These are phyloP conservation scores for Suhomyces bolitotheri DNA, from an alignment of 1,139 yeast genomes.

Conservation along the genomic window DNA sequence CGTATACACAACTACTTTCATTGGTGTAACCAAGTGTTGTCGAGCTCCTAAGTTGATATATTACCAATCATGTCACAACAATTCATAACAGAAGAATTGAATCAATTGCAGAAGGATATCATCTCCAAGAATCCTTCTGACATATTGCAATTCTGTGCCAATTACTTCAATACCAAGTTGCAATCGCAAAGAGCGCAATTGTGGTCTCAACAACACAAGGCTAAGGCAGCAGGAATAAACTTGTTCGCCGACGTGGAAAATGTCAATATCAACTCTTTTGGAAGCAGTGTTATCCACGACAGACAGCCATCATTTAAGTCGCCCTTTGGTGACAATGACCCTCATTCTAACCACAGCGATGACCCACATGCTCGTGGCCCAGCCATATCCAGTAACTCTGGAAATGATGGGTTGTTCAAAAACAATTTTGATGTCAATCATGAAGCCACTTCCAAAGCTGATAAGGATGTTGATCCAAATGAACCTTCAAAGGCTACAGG, in stretches of 20 bases:
- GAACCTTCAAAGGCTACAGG: constrained; percentile 24
- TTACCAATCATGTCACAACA: constrained; percentile 16
- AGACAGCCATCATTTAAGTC: constrained; percentile 59
- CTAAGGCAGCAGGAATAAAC: constrained; percentile 53
- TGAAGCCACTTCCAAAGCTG: constrained; percentile 21
- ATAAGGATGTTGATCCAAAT: constrained; percentile 32
- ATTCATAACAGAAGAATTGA: constrained; percentile 47
- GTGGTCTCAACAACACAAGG: constrained; percentile 54
- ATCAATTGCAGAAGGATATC: constrained; percentile 63
- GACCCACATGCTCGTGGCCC: constrained; percentile 19
- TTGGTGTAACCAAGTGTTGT: no score
- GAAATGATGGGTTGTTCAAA: constrained; percentile 40
- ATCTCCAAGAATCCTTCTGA: constrained; percentile 64
- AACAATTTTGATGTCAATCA: constrained; percentile 45
- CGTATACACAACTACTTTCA: no score
- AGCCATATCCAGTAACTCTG: constrained; percentile 9
- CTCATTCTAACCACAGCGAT: constrained; percentile 45
- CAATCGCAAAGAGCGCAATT: constrained; percentile 59
- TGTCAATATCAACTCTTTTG: constrained; percentile 24
- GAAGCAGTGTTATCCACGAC: constrained; percentile 26
- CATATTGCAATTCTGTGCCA: constrained; percentile 72
- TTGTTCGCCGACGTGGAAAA: constrained; percentile 43
- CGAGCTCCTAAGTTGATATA: no score
- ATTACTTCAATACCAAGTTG: constrained; percentile 63
- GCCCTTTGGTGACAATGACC: constrained; percentile 65